A percentile compares a stretch with the other conserved stretches of the same genome.
These are phyloP conservation scores for Nitzschia putrida DNA, from an alignment of 108 stramenopile genomes.

Conservation along the genomic window DNA sequence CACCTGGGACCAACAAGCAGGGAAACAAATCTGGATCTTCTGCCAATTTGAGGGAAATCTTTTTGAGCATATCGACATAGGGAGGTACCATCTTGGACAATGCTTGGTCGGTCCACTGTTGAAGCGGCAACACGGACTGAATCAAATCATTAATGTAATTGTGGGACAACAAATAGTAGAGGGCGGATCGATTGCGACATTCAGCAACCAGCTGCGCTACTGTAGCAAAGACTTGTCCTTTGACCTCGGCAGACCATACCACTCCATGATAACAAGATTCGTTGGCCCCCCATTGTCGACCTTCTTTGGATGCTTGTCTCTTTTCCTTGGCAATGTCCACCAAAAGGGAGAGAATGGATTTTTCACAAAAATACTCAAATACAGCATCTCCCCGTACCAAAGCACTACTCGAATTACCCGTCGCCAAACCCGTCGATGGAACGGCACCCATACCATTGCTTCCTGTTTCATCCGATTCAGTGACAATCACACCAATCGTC, in stretches of 20 bases:
- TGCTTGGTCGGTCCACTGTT: conserved; percentile 73
- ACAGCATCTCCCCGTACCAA: conserved; percentile 40
- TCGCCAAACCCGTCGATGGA: no score
- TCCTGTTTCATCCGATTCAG: conserved; percentile 10
- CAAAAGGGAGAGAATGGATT: conserved; percentile 70
- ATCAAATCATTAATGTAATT: conserved; percentile 83
- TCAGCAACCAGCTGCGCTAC: conserved; percentile 63
- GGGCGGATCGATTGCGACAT: conserved; percentile 44
- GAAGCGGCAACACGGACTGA: conserved; percentile 64
- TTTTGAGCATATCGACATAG: conserved; percentile 72
- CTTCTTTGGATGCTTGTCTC: conserved; percentile 3
- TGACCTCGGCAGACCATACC: conserved; percentile 67
- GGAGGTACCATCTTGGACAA: conserved; percentile 72
- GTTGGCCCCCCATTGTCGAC: conserved; percentile 11
- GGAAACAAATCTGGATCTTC: conserved; percentile 52
- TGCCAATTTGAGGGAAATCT: conserved; percentile 59
- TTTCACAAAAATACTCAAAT: conserved; percentile 89
- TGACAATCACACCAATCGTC: conserved; percentile 50
- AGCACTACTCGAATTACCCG: background rate
- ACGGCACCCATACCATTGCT: background rate
- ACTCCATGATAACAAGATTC: conserved; percentile 56
- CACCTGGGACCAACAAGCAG: conserved; percentile 31
- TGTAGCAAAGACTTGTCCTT: conserved; percentile 73
- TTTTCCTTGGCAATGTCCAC: conserved; percentile 68
- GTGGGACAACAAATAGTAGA: conserved; percentile 80